A percentile compares a stretch with the other conserved stretches of the same genome.
Conservation (phyloP, 108 stramenopile species). For the Thalassiosira profunda region DNA sequence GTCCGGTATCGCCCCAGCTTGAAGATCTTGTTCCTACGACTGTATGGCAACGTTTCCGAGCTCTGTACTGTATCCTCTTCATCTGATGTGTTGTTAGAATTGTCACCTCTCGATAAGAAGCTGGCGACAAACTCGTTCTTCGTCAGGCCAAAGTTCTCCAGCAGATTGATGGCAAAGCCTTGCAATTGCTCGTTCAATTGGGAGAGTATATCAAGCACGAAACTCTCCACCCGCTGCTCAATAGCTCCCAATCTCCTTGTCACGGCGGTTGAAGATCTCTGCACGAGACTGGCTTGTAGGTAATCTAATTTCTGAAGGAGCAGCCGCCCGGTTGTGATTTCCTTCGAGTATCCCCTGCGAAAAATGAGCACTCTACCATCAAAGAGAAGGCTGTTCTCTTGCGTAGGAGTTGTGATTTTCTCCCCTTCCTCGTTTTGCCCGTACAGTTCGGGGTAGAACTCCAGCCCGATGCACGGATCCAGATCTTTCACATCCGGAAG, state of each 20-base stretch:
- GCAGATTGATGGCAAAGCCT: background rate
- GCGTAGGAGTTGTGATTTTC: no score
- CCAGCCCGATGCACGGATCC: slow-evolving; percentile 56
- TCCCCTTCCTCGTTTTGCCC: no score
- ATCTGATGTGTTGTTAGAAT: slow-evolving; percentile 1
- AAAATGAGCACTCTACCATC: slow-evolving; percentile 76
- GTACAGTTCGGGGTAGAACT: slow-evolving; percentile 80
- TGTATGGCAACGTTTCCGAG: no score
- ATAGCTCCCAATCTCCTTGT: slow-evolving; percentile 45
- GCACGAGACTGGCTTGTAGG: slow-evolving; percentile 80
- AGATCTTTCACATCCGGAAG: slow-evolving; percentile 61
- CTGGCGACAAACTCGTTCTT: slow-evolving; percentile 9
- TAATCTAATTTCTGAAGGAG: slow-evolving; percentile 84
- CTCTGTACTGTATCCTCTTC: no score
- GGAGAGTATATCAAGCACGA: background rate
- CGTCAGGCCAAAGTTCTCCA: slow-evolving; percentile 13
- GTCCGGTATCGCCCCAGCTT: slow-evolving; percentile 47
- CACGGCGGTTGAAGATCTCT: slow-evolving; percentile 61
- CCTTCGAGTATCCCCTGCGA: slow-evolving; percentile 79
- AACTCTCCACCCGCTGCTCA: slow-evolving; percentile 27
- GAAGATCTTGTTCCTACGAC: no score
- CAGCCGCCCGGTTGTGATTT: slow-evolving; percentile 74
- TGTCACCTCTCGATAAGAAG: background rate
- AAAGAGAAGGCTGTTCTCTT: slow-evolving; percentile 47
- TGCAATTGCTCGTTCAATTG: background rate